A percentile compares a stretch with the other conserved stretches of the same genome.
phyloP scores from a whole-genome alignment of 1,284 basidiomycete species.

The Amylostereum areolatum region DNA sequence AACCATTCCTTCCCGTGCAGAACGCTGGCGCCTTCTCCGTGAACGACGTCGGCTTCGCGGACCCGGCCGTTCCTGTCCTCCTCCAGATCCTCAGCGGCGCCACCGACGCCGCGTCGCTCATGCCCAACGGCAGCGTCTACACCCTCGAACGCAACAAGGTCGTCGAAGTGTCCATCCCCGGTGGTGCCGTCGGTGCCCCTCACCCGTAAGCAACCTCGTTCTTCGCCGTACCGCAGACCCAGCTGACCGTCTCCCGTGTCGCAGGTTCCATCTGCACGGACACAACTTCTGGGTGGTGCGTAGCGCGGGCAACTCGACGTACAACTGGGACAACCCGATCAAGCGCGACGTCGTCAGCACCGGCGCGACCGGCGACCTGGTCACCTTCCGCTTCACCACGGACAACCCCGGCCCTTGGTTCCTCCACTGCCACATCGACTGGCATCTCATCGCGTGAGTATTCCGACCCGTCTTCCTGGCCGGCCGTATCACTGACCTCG shows the following conservation, averaged over 20 bases:
- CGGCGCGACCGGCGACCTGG: slow-evolving; percentile 23
- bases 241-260: slow-evolving; percentile 13
- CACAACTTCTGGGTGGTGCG: slow-evolving; percentile 29
- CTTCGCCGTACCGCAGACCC: too few relatives aligned
- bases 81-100: slow-evolving; percentile 29
- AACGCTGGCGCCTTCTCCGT: slow-evolving; percentile 13
- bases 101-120: slow-evolving; percentile 18
- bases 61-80: slow-evolving; percentile 24
- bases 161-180: slow-evolving; percentile 29
- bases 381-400: slow-evolving; percentile 24
- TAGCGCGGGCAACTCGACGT: slow-evolving; percentile 22
- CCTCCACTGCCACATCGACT: slow-evolving; percentile 32
- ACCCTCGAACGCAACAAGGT: slow-evolving; percentile 22
- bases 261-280: slow-evolving; percentile 30
- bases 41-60: slow-evolving; percentile 18
- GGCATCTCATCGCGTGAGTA: slow-evolving; percentile 13
- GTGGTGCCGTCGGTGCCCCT: slow-evolving; percentile 16
- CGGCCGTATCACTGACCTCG: background rate
- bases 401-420: slow-evolving; percentile 29
- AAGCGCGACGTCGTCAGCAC: slow-evolving; percentile 30
- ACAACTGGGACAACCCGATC: slow-evolving; percentile 32
- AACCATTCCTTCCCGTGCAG: background rate
- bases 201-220: too few relatives aligned
- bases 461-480: slow-evolving; percentile 2
- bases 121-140: slow-evolving; percentile 24